A percentile compares a stretch with the other conserved stretches of the same genome.
Evolutionary conservation across 495 filamentous ascomycete genomes (phyloP).

Genomic region (Hyphodiscus hymeniophilus): DNA sequence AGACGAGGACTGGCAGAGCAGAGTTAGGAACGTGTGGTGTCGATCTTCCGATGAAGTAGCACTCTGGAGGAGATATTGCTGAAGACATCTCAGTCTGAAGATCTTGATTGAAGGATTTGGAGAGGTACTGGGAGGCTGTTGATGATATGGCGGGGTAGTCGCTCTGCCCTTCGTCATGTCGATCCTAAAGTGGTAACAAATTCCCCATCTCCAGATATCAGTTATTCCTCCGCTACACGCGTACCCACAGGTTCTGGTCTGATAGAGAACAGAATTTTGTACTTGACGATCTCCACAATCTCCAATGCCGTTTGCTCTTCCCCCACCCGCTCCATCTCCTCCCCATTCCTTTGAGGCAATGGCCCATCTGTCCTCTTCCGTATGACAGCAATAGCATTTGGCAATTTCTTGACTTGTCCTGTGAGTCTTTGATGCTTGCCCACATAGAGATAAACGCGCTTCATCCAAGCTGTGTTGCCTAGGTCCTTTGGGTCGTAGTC

Average conservation of each 20-base stretch:
- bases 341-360: slow-evolving; percentile 7
- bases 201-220: not conserved
- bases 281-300: slow-evolving; percentile 80
- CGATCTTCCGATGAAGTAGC: slow-evolving; percentile 12
- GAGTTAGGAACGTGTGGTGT: slow-evolving; percentile 34
- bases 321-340: slow-evolving; percentile 16
- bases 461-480: slow-evolving; percentile 66
- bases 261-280: slow-evolving; percentile 78
- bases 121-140: not conserved
- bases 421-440: slow-evolving; percentile 84
- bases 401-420: slow-evolving; percentile 82
- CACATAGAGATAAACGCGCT: slow-evolving; percentile 76
- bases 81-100: slow-evolving; percentile 1
- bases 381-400: slow-evolving; percentile 70
- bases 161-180: slow-evolving; percentile 2
- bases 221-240: not conserved
- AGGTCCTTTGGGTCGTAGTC: slow-evolving; percentile 41
- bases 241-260: slow-evolving; percentile 77
- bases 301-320: slow-evolving; percentile 31
- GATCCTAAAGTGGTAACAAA: not conserved
- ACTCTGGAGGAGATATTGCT: slow-evolving; percentile 2
- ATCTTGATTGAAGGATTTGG: not conserved
- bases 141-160: slow-evolving; percentile 4
- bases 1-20: slow-evolving; percentile 30
- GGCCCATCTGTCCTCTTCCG: slow-evolving; percentile 32